phyloP scores from a whole-genome alignment of 2,329 filamentous ascomycete genomes.

The Elsinoe australis region DNA sequence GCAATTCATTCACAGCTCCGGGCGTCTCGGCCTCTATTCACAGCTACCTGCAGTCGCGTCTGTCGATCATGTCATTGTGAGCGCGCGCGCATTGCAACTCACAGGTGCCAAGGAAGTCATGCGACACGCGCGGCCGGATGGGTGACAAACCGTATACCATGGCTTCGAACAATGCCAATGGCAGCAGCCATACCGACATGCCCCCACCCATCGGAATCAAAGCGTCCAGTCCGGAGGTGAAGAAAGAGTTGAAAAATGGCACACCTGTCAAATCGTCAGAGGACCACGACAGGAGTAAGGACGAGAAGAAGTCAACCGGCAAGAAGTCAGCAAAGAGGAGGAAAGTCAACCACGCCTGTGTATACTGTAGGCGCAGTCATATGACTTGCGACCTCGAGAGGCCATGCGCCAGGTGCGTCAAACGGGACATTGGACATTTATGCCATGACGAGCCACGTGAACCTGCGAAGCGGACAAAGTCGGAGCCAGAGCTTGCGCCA shows the following conservation, averaged over 20 bases:
- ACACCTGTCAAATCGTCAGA: background rate
- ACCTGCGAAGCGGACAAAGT: constrained; percentile 71
- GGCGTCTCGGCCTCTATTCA: background rate
- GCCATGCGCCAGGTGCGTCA: constrained; percentile 94
- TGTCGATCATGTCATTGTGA: background rate
- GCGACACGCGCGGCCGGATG: constrained; percentile 14
- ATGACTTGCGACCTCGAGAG: constrained; percentile 60
- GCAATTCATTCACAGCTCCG: no score
- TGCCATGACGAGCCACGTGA: constrained; percentile 97
- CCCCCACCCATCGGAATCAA: background rate
- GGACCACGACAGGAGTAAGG: constrained; percentile 15
- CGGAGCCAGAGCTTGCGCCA: constrained; percentile 35
- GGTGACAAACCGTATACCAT: constrained; percentile 6
- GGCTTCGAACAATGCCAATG: constrained; percentile 1
- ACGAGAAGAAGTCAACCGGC: background rate
- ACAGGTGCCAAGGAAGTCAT: constrained; percentile 8
- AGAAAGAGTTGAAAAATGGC: constrained; percentile 7
- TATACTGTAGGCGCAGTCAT: constrained; percentile 49
- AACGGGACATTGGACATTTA: constrained; percentile 95
- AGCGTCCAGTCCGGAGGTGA: constrained; percentile 2
- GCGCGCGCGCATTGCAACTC: background rate
- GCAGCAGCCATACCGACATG: constrained; percentile 1
- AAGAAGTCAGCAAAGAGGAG: constrained; percentile 35
- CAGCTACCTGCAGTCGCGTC: background rate
- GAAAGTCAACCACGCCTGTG: constrained; percentile 50